Evolutionary conservation across 2,329 filamentous ascomycete genomes (phyloP).

Genomic region (Phyllosticta citribraziliensis): DNA sequence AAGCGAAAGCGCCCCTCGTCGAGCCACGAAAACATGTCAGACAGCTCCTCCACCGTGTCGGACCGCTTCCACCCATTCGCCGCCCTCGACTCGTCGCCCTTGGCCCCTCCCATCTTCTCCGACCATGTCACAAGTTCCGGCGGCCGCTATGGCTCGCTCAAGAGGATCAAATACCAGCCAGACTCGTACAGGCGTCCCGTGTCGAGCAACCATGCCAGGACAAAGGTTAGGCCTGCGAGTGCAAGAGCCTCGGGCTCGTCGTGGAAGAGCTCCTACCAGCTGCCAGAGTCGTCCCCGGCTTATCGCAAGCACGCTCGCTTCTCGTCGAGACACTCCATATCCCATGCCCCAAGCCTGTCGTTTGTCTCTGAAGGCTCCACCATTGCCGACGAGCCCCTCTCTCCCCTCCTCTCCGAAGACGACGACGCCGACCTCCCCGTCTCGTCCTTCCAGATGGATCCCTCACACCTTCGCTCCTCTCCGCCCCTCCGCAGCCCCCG

Average conservation of each 20-base stretch:
- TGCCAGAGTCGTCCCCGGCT: slow-evolving; percentile 79
- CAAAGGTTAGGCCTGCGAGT: slow-evolving; percentile 53
- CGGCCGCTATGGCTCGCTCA: slow-evolving; percentile 40
- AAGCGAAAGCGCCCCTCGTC: slow-evolving; percentile 58
- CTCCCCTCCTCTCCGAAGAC: slow-evolving; percentile 58
- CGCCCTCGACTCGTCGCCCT: slow-evolving; percentile 71
- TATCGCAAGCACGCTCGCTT: slow-evolving; percentile 69
- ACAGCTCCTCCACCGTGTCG: slow-evolving; percentile 77
- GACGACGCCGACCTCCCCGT: slow-evolving; percentile 73
- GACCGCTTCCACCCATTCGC: slow-evolving; percentile 64
- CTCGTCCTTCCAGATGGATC: slow-evolving; percentile 56
- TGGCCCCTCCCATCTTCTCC: slow-evolving; percentile 75
- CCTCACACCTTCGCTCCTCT: slow-evolving; percentile 59
- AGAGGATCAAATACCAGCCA: slow-evolving; percentile 25
- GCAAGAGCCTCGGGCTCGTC: slow-evolving; percentile 39
- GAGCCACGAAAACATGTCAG: slow-evolving; percentile 66
- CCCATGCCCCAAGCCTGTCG: slow-evolving; percentile 61
- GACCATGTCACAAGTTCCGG: slow-evolving; percentile 66
- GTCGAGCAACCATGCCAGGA: slow-evolving; percentile 54
- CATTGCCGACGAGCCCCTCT: slow-evolving; percentile 52
- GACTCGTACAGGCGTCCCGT: slow-evolving; percentile 24
- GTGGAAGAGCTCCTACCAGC: slow-evolving; percentile 68
- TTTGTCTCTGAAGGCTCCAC: slow-evolving; percentile 66
- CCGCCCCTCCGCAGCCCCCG: slow-evolving; percentile 51
- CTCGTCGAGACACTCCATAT: slow-evolving; percentile 39